Conservation (phyloP, 371 early-diverging fungal genomes). For the Mortierella sp. region DNA sequence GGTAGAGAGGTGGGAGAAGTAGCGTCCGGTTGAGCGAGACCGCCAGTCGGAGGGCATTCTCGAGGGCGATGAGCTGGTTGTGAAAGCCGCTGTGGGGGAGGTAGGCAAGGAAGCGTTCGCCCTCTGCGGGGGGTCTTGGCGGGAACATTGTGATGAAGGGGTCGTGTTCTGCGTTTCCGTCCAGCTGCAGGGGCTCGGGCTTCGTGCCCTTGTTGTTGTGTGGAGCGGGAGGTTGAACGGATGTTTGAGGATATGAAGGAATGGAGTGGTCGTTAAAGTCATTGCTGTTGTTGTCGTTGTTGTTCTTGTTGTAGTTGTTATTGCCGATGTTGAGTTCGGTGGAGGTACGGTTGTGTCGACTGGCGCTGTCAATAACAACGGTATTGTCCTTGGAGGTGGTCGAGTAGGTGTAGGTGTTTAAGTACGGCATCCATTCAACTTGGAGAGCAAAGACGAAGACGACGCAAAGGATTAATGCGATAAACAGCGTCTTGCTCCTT, state of each 20-base stretch:
- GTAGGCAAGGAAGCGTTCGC: constrained; percentile 63
- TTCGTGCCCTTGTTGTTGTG: neutral
- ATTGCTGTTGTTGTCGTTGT: neutral
- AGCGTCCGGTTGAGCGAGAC: constrained; percentile 66
- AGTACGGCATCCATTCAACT: constrained; percentile 47
- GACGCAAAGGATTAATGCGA: constrained; percentile 22
- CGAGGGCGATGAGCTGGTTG: constrained; percentile 69
- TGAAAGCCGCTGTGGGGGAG: constrained; percentile 74
- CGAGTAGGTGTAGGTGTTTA: constrained; percentile 7
- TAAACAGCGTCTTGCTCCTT: constrained; percentile 23
- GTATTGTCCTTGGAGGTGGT: neutral
- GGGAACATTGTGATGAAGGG: constrained; percentile 48
- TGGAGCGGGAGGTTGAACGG: neutral
- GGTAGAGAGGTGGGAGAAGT: constrained; percentile 64
- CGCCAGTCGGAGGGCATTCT: constrained; percentile 68
- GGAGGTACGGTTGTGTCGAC: constrained; percentile 9
- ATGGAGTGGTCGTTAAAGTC: neutral
- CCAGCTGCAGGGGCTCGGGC: constrained; percentile 13
- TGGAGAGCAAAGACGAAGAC: constrained; percentile 39
- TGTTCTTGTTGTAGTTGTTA: neutral
- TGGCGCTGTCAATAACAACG: neutral
- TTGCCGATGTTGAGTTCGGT: neutral
- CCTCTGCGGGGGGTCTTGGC: constrained; percentile 28
- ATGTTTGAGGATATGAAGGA: neutral
- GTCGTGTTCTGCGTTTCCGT: constrained; percentile 31